These are phyloP conservation scores for Salvia hispanica DNA, from an alignment of 257 asterid species.

Conservation along the genomic window DNA sequence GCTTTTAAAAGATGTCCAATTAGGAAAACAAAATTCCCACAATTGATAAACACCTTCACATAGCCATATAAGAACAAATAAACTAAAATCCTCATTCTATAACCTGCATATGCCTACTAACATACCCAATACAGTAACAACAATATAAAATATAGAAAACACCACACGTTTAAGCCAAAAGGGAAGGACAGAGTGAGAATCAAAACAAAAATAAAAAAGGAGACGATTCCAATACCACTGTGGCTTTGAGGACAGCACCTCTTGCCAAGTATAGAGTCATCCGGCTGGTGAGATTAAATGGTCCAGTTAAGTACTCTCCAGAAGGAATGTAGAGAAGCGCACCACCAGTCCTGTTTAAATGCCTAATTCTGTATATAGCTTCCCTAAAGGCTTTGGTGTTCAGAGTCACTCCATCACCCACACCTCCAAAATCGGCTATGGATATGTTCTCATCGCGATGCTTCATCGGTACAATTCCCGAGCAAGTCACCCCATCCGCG, in stretches of 20 bases:
- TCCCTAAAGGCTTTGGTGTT: slow-evolving; percentile 75
- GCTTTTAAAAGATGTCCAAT: neutral
- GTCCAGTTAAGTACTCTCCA: slow-evolving; percentile 77
- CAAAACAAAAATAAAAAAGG: neutral
- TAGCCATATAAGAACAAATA: slow-evolving; percentile 6
- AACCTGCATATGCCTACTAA: neutral
- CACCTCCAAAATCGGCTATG: slow-evolving; percentile 72
- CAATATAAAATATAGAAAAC: neutral
- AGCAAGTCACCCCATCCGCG: slow-evolving; percentile 61
- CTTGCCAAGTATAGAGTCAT: slow-evolving; percentile 84
- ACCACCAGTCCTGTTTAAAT: slow-evolving; percentile 72
- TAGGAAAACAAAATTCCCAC: neutral
- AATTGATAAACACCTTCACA: neutral
- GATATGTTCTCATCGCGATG: slow-evolving; percentile 68
- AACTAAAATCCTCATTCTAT: neutral
- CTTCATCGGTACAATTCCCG: slow-evolving; percentile 79
- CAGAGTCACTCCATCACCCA: slow-evolving; percentile 83
- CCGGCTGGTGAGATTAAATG: slow-evolving; percentile 84
- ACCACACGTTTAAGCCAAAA: neutral
- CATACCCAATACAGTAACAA: neutral
- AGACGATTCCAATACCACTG: slow-evolving; percentile 44
- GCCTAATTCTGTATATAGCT: slow-evolving; percentile 71
- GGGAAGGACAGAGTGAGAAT: neutral
- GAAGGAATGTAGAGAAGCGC: slow-evolving; percentile 76
- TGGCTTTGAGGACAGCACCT: slow-evolving; percentile 83